phyloP scores from a whole-genome alignment of 345 rosid species.

The Eucalyptus marginata region DNA sequence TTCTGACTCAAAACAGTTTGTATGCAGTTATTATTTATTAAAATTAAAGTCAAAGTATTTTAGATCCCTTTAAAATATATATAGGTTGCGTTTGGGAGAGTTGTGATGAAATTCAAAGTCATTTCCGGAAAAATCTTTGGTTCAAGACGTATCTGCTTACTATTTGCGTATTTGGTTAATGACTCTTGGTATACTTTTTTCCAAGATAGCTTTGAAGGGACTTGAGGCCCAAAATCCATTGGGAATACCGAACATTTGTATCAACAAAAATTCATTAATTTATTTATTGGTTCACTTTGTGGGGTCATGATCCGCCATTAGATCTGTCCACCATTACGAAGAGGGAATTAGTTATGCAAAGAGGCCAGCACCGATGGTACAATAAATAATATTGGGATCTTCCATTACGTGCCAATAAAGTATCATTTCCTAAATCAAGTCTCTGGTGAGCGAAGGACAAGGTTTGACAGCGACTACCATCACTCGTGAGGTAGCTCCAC shows the following conservation, averaged over 20 bases:
- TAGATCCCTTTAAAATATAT: neutral
- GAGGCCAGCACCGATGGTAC: neutral
- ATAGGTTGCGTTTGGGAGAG: neutral
- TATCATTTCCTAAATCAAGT: neutral
- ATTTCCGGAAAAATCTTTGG: neutral
- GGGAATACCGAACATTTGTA: neutral
- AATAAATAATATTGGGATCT: neutral
- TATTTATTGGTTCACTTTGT: neutral
- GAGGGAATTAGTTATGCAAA: neutral
- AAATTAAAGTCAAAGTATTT: neutral
- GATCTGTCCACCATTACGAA: neutral
- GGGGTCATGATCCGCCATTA: neutral
- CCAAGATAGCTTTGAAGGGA: neutral
- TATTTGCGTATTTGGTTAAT: neutral
- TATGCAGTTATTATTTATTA: fast-evolving
- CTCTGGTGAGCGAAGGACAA: neutral
- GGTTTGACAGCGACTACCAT: neutral
- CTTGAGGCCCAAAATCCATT: neutral
- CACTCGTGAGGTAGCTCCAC: neutral
- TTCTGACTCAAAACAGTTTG: neutral
- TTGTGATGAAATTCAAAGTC: neutral
- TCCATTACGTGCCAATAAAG: neutral
- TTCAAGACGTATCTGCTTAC: neutral
- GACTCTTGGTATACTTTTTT: neutral
- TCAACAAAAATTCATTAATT: neutral